Percentiles rank a stretch among this genome's conserved stretches.
Conservation (phyloP, 192 early-diverging fungal genomes). For the Rhizoclosmatium globosum region DNA sequence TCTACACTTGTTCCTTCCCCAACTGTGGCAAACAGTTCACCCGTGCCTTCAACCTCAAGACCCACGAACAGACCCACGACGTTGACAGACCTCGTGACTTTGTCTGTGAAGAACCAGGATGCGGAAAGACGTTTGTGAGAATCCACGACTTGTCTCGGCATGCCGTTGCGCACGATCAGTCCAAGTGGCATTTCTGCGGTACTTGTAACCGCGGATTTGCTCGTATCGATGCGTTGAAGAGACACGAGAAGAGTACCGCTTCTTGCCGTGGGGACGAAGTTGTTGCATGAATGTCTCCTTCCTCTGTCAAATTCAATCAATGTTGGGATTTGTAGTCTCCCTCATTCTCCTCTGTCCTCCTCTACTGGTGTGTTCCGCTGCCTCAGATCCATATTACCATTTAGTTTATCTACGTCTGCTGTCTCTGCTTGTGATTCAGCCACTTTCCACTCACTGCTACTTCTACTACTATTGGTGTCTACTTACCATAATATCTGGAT, state of each 20-base stretch:
- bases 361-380: no score
- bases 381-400: no score
- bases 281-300: neutral
- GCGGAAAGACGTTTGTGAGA: conserved; percentile 73
- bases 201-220: conserved; percentile 38
- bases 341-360: no score
- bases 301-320: neutral
- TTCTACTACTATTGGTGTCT: no score
- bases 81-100: conserved; percentile 69
- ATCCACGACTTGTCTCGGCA: conserved; percentile 81
- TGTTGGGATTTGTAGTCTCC: neutral
- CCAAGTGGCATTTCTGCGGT: conserved; percentile 29
- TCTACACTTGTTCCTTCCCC: conserved; percentile 58
- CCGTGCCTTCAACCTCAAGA: conserved; percentile 70
- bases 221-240: conserved; percentile 33
- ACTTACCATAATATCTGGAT: no score
- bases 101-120: conserved; percentile 45
- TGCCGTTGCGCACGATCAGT: conserved; percentile 27
- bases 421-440: no score
- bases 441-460: no score
- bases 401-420: no score
- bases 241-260: conserved; percentile 25
- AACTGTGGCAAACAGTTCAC: conserved; percentile 71
- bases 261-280: neutral
- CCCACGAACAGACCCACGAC: conserved; percentile 69